phyloP scores from a whole-genome alignment of 2,329 filamentous ascomycete genomes.

The Fusarium nanum region DNA sequence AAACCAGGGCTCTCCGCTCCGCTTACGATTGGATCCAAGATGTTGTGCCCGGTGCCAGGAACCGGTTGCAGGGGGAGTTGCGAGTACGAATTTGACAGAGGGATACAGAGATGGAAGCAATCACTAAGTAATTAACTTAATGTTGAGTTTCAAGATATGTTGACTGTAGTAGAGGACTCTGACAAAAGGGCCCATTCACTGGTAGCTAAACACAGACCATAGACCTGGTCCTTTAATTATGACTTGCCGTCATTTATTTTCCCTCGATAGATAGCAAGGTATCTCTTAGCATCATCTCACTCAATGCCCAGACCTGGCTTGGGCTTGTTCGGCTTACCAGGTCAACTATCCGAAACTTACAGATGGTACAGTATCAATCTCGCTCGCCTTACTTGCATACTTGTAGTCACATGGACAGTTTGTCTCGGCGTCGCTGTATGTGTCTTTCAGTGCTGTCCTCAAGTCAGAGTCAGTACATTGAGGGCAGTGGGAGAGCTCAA shows the following conservation, averaged over 20 bases:
- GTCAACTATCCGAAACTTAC: constrained; percentile 8
- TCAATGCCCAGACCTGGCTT: constrained; percentile 8
- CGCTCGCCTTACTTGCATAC: constrained; percentile 24
- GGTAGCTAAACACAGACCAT: neutral
- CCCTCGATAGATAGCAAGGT: neutral
- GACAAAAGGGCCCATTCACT: neutral
- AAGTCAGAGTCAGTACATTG: neutral
- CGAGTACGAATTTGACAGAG: constrained; percentile 28
- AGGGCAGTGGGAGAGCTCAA: neutral
- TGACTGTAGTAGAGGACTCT: neutral
- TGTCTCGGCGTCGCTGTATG: constrained; percentile 3
- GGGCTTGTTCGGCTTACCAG: constrained; percentile 14
- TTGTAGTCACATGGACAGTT: constrained; percentile 5
- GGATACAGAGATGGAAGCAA: neutral
- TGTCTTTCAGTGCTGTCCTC: neutral
- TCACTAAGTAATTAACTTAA: neutral
- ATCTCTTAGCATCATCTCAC: constrained; percentile 6
- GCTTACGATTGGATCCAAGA: constrained; percentile 27
- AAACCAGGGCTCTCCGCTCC: constrained; percentile 40
- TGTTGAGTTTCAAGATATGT: neutral
- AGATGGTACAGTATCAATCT: constrained; percentile 8
- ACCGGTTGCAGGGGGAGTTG: constrained; percentile 36
- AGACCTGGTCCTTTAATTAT: constrained; percentile 3
- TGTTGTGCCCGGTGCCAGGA: constrained; percentile 40
- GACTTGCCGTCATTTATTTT: constrained; percentile 1